phyloP scores from a whole-genome alignment of 2,329 filamentous ascomycete genomes.

The Aureobasidium uvarum region DNA sequence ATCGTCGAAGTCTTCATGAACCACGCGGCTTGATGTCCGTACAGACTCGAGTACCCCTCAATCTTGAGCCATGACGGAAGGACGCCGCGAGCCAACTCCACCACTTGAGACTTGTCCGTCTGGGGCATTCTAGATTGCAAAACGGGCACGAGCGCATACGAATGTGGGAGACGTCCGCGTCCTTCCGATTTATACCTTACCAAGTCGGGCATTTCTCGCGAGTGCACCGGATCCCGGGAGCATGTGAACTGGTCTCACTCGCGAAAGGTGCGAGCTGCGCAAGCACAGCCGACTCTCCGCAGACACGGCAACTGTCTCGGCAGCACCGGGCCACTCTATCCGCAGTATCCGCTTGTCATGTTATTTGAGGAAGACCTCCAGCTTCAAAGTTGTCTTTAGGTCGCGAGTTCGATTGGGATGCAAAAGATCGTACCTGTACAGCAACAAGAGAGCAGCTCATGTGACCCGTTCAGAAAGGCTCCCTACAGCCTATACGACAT shows the following conservation, averaged over 20 bases:
- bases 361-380: neutral
- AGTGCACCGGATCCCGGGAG: neutral
- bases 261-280: slow-evolving; percentile 7
- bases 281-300: slow-evolving; percentile 12
- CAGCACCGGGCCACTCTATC: neutral
- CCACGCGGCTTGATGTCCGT: neutral
- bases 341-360: neutral
- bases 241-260: slow-evolving; percentile 20
- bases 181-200: slow-evolving; percentile 14
- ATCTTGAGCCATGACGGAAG: slow-evolving; percentile 2
- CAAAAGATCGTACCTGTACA: neutral
- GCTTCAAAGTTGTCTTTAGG: neutral
- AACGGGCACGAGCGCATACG: slow-evolving; percentile 15
- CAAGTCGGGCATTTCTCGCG: slow-evolving; percentile 19
- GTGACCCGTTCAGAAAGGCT: neutral
- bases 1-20: neutral
- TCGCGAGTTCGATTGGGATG: neutral
- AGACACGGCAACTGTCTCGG: slow-evolving; percentile 19
- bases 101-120: neutral
- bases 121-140: slow-evolving; percentile 19
- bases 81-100: neutral
- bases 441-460: neutral
- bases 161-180: neutral
- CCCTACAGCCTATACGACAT: no score
- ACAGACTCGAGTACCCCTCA: neutral